Evolutionary conservation across 1,284 basidiomycete genomes (phyloP).

Genomic region (Amylostereum chailletii): DNA sequence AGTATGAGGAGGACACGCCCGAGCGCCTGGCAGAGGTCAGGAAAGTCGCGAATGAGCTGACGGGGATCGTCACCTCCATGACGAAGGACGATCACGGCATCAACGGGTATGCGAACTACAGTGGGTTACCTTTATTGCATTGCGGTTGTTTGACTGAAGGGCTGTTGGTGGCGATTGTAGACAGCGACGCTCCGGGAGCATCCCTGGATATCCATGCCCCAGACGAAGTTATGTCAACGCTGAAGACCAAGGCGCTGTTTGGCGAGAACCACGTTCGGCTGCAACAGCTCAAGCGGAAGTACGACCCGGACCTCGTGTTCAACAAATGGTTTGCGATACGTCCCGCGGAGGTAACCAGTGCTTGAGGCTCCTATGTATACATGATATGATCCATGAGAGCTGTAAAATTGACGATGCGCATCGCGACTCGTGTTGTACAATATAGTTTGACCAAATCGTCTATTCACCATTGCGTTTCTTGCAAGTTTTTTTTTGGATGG

Average conservation of each 20-base stretch:
- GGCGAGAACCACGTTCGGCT: conserved; percentile 36
- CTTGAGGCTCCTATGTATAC: too few relatives aligned
- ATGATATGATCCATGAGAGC: too few relatives aligned
- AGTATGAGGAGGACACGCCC: conserved; percentile 2
- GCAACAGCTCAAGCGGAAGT: conserved; percentile 39
- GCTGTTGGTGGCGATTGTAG: neutral
- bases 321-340: conserved; percentile 40
- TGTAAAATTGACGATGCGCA: too few relatives aligned
- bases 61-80: neutral
- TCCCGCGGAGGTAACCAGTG: conserved; percentile 12
- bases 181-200: neutral
- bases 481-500: too few relatives aligned
- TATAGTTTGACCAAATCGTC: too few relatives aligned
- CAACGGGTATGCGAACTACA: conserved; percentile 20
- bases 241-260: conserved; percentile 27
- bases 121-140: conserved; percentile 11
- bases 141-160: neutral
- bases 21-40: conserved; percentile 6
- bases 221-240: conserved; percentile 1
- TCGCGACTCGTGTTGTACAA: too few relatives aligned
- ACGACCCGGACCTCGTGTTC: conserved; percentile 46
- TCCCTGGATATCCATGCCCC: conserved; percentile 8
- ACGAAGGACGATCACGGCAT: conserved; percentile 8
- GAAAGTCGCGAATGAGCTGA: conserved; percentile 1
- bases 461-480: too few relatives aligned